phyloP scores from a whole-genome alignment of 2,329 filamentous ascomycete genomes.

The Calonectria honghensis region DNA sequence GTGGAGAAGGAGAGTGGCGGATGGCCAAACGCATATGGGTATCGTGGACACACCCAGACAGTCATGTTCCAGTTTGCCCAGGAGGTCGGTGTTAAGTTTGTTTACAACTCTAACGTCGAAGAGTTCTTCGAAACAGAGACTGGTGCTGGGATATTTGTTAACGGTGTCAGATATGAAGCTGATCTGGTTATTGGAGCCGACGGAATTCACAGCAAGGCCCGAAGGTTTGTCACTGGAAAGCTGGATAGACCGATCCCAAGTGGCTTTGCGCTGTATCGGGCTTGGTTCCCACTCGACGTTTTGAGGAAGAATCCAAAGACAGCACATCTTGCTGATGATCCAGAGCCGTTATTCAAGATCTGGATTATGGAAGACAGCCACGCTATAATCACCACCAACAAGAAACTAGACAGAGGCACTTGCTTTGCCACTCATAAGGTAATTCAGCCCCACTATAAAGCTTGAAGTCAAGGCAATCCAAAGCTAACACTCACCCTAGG shows the following conservation, averaged over 20 bases:
- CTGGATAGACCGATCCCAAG: not conserved
- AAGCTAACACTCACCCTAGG: not conserved
- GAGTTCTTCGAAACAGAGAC: not conserved
- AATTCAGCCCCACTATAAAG: not conserved
- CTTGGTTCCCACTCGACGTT: not conserved
- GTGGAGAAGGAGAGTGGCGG: not conserved
- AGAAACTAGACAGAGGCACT: not conserved
- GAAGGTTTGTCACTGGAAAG: not conserved
- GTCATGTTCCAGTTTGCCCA: not conserved
- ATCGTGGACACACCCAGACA: not conserved
- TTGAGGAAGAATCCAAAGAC: not conserved
- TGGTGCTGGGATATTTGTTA: not conserved
- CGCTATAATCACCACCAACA: not conserved
- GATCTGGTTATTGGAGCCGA: not conserved
- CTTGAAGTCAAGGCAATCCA: no score
- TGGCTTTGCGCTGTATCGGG: not conserved
- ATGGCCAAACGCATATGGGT: not conserved
- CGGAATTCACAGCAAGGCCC: not conserved
- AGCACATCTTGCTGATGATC: not conserved
- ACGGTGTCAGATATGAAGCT: not conserved
- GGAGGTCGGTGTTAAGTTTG: not conserved
- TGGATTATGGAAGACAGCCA: not conserved
- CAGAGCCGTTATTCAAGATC: not conserved
- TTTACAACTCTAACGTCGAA: not conserved
- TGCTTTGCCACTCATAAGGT: not conserved